These are phyloP conservation scores for Ganoderma lucidum DNA, from an alignment of 1,284 basidiomycete genomes.

Conservation along the genomic window DNA sequence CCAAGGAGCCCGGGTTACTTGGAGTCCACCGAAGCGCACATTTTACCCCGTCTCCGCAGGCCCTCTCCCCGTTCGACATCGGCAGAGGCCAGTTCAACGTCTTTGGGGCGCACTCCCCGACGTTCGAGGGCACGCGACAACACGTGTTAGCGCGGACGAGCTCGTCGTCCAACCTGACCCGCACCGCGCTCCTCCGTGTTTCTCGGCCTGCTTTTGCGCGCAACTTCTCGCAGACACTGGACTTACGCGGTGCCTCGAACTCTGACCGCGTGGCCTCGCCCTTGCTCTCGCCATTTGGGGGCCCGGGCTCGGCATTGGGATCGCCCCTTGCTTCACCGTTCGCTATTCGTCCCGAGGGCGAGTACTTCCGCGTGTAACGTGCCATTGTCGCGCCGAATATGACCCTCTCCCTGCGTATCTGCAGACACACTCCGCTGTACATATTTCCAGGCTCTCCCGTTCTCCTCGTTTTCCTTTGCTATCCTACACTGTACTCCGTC, in stretches of 20 bases:
- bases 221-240: slow-evolving; percentile 14
- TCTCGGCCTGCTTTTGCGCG: slow-evolving; percentile 17
- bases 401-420: not conserved
- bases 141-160: slow-evolving; percentile 14
- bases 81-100: slow-evolving; percentile 6
- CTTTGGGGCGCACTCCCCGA: not conserved
- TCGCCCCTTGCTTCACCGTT: slow-evolving; percentile 16
- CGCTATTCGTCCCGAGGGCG: slow-evolving; percentile 11
- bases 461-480: not conserved
- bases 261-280: slow-evolving; percentile 1
- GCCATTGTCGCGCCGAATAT: not conserved
- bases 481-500: not conserved
- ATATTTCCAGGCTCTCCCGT: not conserved
- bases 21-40: not conserved
- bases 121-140: slow-evolving; percentile 2
- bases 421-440: not conserved
- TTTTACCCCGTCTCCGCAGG: slow-evolving; percentile 15
- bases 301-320: not conserved
- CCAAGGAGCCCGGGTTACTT: slow-evolving; percentile 12
- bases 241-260: not conserved
- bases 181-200: slow-evolving; percentile 20
- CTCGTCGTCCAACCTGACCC: slow-evolving; percentile 20
- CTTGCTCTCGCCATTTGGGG: slow-evolving; percentile 7
- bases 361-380: slow-evolving; percentile 8
- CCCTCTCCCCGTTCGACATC: slow-evolving; percentile 22